Evolutionary conservation across 345 rosid species (phyloP).

Genomic region (Boechera divaricarpa): DNA sequence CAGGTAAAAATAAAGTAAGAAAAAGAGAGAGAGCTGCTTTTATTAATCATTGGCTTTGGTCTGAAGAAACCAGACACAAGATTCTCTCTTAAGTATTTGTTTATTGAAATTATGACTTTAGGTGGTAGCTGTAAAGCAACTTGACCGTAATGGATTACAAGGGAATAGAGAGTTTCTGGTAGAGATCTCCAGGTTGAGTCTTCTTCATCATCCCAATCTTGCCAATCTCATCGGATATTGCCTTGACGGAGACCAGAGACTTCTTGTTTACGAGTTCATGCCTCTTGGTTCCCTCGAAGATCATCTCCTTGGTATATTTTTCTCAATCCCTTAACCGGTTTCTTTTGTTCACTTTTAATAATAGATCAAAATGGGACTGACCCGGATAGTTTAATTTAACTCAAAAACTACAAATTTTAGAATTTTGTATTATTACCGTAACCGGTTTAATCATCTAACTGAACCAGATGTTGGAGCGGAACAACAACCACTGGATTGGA

Average conservation of each 20-base stretch:
- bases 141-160: slow-evolving; percentile 89
- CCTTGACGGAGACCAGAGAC: slow-evolving; percentile 92
- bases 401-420: neutral
- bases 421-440: neutral
- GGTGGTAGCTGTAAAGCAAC: slow-evolving; percentile 96
- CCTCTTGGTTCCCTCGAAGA: slow-evolving; percentile 86
- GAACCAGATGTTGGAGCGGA: slow-evolving; percentile 53
- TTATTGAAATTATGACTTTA: slow-evolving; percentile 35
- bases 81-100: neutral
- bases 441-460: neutral
- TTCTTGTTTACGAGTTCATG: slow-evolving; percentile 91
- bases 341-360: neutral
- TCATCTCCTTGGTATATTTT: slow-evolving; percentile 71
- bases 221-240: slow-evolving; percentile 87
- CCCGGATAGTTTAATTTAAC: neutral
- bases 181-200: slow-evolving; percentile 79
- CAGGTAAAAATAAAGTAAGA: slow-evolving; percentile 54
- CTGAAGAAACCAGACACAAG: slow-evolving; percentile 20
- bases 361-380: neutral
- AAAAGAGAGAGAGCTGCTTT: neutral
- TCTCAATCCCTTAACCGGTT: neutral
- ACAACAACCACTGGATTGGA: slow-evolving; percentile 71
- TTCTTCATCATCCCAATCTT: slow-evolving; percentile 84
- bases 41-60: neutral
- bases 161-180: slow-evolving; percentile 88